Evolutionary conservation across 805 yeast species (phyloP).

Genomic region (Kuraishia hungarica): DNA sequence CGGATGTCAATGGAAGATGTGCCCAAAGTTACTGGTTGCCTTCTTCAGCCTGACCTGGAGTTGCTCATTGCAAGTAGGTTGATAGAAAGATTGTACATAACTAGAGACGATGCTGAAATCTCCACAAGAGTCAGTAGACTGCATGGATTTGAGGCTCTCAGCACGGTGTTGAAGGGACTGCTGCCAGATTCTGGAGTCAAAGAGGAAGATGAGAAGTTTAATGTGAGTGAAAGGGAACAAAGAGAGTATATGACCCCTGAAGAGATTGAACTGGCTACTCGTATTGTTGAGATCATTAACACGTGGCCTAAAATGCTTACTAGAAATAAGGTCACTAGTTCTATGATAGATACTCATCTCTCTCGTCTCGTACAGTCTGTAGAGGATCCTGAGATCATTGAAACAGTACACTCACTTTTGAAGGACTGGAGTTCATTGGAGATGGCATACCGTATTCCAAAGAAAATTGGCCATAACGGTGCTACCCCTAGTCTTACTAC

Average conservation of each 20-base stretch:
- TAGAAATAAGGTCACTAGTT: slow-evolving; percentile 65
- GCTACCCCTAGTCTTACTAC: neutral
- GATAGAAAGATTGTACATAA: slow-evolving; percentile 53
- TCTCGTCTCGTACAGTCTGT: slow-evolving; percentile 25
- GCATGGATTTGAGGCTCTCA: slow-evolving; percentile 82
- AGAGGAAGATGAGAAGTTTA: slow-evolving; percentile 2
- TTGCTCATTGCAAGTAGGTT: slow-evolving; percentile 53
- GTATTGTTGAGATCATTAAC: slow-evolving; percentile 48
- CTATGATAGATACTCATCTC: slow-evolving; percentile 63
- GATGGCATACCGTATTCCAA: slow-evolving; percentile 82
- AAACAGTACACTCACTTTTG: slow-evolving; percentile 36
- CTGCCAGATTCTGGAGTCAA: slow-evolving; percentile 7
- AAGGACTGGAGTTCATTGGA: slow-evolving; percentile 66
- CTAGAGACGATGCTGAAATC: slow-evolving; percentile 39
- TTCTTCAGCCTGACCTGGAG: slow-evolving; percentile 68
- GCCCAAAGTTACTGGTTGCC: slow-evolving; percentile 69
- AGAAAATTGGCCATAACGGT: slow-evolving; percentile 23
- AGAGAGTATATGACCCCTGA: slow-evolving; percentile 10
- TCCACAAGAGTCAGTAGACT: slow-evolving; percentile 57
- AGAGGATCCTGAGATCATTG: slow-evolving; percentile 18
- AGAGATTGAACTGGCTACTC: slow-evolving; percentile 31
- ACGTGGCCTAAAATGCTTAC: slow-evolving; percentile 63
- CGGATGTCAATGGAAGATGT: slow-evolving; percentile 54
- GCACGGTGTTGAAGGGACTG: slow-evolving; percentile 42
- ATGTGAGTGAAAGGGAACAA: neutral